Conservation (phyloP, 179 eudicot genomes). For the Camellia oleifera region DNA sequence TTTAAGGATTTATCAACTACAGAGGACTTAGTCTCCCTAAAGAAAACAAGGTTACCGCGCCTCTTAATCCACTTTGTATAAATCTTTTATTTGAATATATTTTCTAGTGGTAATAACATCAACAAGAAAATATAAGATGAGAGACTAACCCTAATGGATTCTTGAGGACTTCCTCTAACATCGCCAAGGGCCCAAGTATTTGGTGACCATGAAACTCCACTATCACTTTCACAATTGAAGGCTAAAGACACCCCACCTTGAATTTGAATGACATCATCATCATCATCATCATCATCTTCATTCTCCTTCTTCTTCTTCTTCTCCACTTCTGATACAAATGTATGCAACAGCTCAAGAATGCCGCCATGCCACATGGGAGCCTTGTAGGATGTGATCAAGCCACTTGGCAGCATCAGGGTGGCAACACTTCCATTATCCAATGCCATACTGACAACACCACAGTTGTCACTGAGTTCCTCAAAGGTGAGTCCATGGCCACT, state of each 20-base stretch:
- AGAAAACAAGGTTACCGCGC: too few species aligned
- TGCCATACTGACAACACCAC: constrained; percentile 60
- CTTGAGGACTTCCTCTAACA: constrained; percentile 52
- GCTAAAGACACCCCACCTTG: constrained; percentile 78
- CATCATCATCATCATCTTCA: constrained; percentile 24
- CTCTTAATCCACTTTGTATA: too few species aligned
- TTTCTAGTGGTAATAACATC: too few species aligned
- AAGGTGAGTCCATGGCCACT: constrained; percentile 61
- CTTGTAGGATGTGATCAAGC: constrained; percentile 81
- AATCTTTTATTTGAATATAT: too few species aligned
- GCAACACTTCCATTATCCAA: constrained; percentile 69
- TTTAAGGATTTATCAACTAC: too few species aligned
- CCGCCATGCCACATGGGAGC: constrained; percentile 90
- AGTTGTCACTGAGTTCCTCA: constrained; percentile 44
- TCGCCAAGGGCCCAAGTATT: constrained; percentile 48
- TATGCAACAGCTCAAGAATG: constrained; percentile 68
- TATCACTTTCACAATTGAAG: constrained; percentile 32
- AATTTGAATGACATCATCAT: constrained; percentile 43
- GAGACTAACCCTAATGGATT: constrained; percentile 57
- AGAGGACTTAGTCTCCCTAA: too few species aligned
- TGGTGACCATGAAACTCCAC: constrained; percentile 62
- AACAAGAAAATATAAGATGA: not conserved
- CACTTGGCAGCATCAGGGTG: constrained; percentile 70
- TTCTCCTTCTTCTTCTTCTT: not conserved
- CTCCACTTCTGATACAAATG: constrained; percentile 45